Base-by-base conservation (phyloP, 2,329 filamentous ascomycete genomes). In the Talaromyces sp. region DNA sequence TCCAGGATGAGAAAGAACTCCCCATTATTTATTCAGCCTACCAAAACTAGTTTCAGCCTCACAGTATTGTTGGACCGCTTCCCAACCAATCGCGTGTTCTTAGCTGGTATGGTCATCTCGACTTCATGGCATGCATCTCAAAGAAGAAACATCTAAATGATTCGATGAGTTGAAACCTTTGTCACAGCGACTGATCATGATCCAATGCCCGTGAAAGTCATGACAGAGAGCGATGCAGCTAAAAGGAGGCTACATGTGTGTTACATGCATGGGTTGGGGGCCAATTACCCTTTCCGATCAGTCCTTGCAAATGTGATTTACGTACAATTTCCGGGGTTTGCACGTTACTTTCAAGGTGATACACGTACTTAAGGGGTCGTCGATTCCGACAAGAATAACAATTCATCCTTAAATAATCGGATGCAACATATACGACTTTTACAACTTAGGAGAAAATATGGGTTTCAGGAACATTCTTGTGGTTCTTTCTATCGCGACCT, bases 401-500 rank as follows among this genome's bases (percentile, higher is more conserved):
- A 1, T 2, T 3, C 18, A 25, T 25, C 18, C 25, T 54, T 54
- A 54, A 5, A 35, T 16, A 35, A 48, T 31, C 31, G 52, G 8
- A 60, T 42, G 35, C 31, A 55, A 28, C n/a, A 18, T 33, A 35
- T 42, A 42, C 5, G 44, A 55, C 37, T 14, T 44, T 44, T 12
- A 57, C 16, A 7, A 54, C 7, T 25, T 33, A 60, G 44, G 9
- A 61, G 39, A 9, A 9, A 61, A 61, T 31, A 61, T 61, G 58
- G 58, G 46, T 61, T 23, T 61, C 35, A 61, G 23, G 35, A 48
- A 61, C 23, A 54, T 61, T 39, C 46, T 61, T 28, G 33, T 44
- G 23, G 11, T n/a, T 39, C 35, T 61, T 40, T 48, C 46, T 61
- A 55, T 50, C 46, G 58, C 58, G 25, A 61, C 46, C 58, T 61